Evolutionary conservation across 176 grass and related monocot genomes (phyloP).

Genomic region (Sorghum bicolor): DNA sequence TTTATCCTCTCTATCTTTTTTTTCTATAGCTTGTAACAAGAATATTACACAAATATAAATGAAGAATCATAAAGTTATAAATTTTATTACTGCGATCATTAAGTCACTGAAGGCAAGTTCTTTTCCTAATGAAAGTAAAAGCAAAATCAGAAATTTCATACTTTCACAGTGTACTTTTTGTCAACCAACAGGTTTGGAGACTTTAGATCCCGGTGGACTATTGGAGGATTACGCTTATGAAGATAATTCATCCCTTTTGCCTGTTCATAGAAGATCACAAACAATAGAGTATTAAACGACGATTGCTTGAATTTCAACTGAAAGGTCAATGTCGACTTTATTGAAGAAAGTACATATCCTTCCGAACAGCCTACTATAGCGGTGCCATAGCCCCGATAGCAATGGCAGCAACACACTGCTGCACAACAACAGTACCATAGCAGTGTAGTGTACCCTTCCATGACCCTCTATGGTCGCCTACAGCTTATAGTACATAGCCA

Average conservation of each 20-base stretch:
- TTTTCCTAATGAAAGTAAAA: conserved; percentile 15
- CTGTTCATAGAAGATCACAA: conserved; percentile 34
- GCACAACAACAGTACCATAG: neutral
- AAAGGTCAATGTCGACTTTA: neutral
- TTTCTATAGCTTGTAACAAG: neutral
- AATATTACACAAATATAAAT: neutral
- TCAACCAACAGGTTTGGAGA: conserved; percentile 83
- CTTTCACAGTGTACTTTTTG: conserved; percentile 89
- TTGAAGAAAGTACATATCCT: conserved; percentile 17
- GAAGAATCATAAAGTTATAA: neutral
- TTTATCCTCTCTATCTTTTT: neutral
- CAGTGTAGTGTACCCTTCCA: neutral
- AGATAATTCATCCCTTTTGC: conserved; percentile 95
- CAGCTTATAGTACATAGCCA: neutral
- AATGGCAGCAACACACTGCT: neutral
- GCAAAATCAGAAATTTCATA: conserved; percentile 24
- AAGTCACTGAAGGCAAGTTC: neutral
- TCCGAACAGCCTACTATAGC: neutral
- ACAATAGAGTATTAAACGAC: neutral
- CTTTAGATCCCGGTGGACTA: conserved; percentile 86
- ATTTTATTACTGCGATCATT: neutral
- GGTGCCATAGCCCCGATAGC: neutral
- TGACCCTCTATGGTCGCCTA: neutral
- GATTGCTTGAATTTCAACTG: neutral
- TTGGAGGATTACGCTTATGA: conserved; percentile 83